phyloP scores from a whole-genome alignment of 163 green algal species.

The Scenedesmus sp. region DNA sequence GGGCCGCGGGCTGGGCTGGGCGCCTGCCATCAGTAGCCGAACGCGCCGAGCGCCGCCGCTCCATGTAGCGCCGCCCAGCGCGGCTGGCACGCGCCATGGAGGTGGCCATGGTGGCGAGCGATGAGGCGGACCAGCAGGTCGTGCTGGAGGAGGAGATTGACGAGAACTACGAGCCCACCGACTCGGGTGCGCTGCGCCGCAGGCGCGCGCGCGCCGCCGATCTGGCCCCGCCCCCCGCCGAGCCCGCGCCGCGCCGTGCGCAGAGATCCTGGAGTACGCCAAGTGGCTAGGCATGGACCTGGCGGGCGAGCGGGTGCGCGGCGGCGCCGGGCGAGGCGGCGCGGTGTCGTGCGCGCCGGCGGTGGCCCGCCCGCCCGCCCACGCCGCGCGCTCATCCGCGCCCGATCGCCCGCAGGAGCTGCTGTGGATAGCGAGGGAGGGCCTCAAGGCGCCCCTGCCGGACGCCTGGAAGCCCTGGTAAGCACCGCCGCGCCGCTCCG shows the following conservation, averaged over 20 bases:
- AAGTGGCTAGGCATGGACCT: constrained; percentile 87
- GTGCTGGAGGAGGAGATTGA: constrained; percentile 80
- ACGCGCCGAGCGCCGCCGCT: neutral
- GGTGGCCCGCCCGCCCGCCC: too few relatives aligned
- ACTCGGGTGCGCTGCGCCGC: constrained; percentile 54
- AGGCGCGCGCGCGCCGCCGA: too few relatives aligned
- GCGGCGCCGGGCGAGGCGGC: too few relatives aligned
- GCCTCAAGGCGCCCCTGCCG: constrained; percentile 80
- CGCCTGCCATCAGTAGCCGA: neutral
- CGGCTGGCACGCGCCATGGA: too few relatives aligned
- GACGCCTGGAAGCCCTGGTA: constrained; percentile 88
- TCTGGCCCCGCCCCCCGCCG: neutral
- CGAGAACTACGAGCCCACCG: constrained; percentile 79
- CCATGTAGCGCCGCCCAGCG: neutral
- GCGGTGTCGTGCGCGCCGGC: too few relatives aligned
- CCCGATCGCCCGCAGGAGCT: constrained; percentile 62
- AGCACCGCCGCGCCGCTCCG: too few relatives aligned
- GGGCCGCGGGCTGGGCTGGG: too few relatives aligned
- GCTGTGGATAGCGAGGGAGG: constrained; percentile 83
- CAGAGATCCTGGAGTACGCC: constrained; percentile 87
- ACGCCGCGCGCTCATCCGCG: too few relatives aligned
- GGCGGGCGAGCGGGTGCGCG: constrained; percentile 72
- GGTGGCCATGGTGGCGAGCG: too few relatives aligned
- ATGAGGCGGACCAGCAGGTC: constrained; percentile 44
- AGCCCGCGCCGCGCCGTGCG: too few relatives aligned